Conservation (phyloP, 441 rosid species). For the Populus hybrid region DNA sequence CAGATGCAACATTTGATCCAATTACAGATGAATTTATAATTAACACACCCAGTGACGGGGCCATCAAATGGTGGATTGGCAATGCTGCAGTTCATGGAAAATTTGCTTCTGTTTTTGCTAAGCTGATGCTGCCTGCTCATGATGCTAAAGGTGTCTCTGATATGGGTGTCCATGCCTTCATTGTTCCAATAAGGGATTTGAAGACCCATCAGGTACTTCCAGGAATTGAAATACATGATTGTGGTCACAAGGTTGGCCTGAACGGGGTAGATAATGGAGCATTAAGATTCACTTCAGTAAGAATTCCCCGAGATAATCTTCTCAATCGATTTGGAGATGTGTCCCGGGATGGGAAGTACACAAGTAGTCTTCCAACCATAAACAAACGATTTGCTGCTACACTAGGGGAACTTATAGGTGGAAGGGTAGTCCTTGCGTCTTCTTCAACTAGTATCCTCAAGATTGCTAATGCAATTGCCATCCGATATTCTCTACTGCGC, state of each 20-base stretch:
- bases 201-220: constrained; percentile 78
- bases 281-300: constrained; percentile 71
- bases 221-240: constrained; percentile 86
- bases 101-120: constrained; percentile 92
- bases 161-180: constrained; percentile 98
- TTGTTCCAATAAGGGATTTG: constrained; percentile 88
- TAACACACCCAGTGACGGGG: constrained; percentile 94
- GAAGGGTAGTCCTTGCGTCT: constrained; percentile 87
- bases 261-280: constrained; percentile 99
- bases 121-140: constrained; percentile 73
- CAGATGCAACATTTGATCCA: constrained; percentile 81
- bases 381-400: constrained; percentile 94
- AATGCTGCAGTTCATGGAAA: constrained; percentile 98
- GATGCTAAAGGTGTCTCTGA: constrained; percentile 66
- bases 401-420: constrained; percentile 96
- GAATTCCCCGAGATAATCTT: constrained; percentile 93
- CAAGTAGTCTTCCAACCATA: constrained; percentile 84
- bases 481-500: constrained; percentile 82
- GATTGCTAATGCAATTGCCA: constrained; percentile 76
- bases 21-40: constrained; percentile 74
- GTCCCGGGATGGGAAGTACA: constrained; percentile 86
- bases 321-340: constrained; percentile 97
- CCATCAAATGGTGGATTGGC: constrained; percentile 99
- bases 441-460: constrained; percentile 83
- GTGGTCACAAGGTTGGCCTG: constrained; percentile 92